Conservation (phyloP, 768 basidiomycete genomes). For the Leccinellum albellum region DNA sequence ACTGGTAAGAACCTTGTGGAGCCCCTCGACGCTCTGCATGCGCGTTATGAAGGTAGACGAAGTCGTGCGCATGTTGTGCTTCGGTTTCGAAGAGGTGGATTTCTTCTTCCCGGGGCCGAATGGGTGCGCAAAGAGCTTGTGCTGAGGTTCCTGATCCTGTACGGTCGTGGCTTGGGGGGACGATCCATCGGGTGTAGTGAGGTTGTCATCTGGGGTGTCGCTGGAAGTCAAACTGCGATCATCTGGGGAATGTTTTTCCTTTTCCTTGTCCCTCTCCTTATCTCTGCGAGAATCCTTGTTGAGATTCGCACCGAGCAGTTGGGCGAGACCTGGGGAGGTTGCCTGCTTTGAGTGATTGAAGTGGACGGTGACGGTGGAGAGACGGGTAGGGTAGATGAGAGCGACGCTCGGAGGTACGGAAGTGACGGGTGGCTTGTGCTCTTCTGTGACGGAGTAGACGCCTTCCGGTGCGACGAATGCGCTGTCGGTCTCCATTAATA, state of each 20-base stretch:
- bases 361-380: slow-evolving; percentile 59
- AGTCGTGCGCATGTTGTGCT: slow-evolving; percentile 86
- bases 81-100: slow-evolving; percentile 65
- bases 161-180: slow-evolving; percentile 32
- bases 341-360: slow-evolving; percentile 56
- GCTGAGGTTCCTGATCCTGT: slow-evolving; percentile 38
- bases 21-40: slow-evolving; percentile 75
- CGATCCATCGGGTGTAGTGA: slow-evolving; percentile 40
- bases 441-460: slow-evolving; percentile 84
- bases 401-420: slow-evolving; percentile 37
- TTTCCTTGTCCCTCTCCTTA: slow-evolving; percentile 38
- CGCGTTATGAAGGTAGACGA: slow-evolving; percentile 91
- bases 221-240: slow-evolving; percentile 78
- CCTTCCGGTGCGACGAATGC: slow-evolving; percentile 89
- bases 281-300: slow-evolving; percentile 55
- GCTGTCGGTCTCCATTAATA: slow-evolving; percentile 71
- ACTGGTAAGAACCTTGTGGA: slow-evolving; percentile 64
- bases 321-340: slow-evolving; percentile 59
- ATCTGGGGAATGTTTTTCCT: slow-evolving; percentile 39
- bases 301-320: slow-evolving; percentile 58
- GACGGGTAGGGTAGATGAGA: slow-evolving; percentile 53
- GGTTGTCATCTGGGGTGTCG: slow-evolving; percentile 65
- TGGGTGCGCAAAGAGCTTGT: slow-evolving; percentile 59
- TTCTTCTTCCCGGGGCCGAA: slow-evolving; percentile 54
- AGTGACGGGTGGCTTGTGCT: slow-evolving; percentile 62